Percentiles rank a stretch among this genome's conserved stretches.
Conservation (phyloP, 2,329 filamentous ascomycete genomes). For the Macrophomina pseudophaseolina region DNA sequence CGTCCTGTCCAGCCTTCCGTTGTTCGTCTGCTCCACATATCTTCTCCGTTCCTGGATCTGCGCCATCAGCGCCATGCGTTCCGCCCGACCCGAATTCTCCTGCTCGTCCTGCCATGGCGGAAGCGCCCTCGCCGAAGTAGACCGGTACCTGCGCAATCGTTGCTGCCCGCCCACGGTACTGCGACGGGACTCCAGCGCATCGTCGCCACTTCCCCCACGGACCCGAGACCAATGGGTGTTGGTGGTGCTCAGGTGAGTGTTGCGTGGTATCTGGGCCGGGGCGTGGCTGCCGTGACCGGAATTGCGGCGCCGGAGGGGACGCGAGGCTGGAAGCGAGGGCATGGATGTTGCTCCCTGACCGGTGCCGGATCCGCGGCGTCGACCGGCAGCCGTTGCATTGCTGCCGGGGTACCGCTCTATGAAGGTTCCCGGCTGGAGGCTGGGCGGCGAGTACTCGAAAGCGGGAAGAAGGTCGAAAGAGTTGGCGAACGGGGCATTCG, state of each 20-base stretch:
- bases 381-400: not conserved
- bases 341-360: conserved; percentile 22
- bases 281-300: conserved; percentile 13
- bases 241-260: not conserved
- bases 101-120: conserved; percentile 37
- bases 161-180: conserved; percentile 23
- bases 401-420: conserved; percentile 21
- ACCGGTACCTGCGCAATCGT: conserved; percentile 14
- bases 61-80: conserved; percentile 35
- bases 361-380: conserved; percentile 11
- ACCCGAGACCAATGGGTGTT: not conserved
- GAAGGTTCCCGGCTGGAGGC: conserved; percentile 19
- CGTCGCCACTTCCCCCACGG: conserved; percentile 2
- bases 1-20: conserved; percentile 42
- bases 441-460: conserved; percentile 20
- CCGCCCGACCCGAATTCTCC: conserved; percentile 40
- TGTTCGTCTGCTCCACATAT: conserved; percentile 29
- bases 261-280: conserved; percentile 10
- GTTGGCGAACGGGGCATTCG: conserved; percentile 16
- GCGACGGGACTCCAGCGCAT: conserved; percentile 14
- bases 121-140: conserved; percentile 26
- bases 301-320: conserved; percentile 14
- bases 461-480: conserved; percentile 21
- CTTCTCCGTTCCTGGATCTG: conserved; percentile 29
- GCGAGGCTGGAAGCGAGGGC: conserved; percentile 25